Evolutionary conservation across 2,329 filamentous ascomycete genomes (phyloP).

Genomic region (Nothomitra cinnamomea): DNA sequence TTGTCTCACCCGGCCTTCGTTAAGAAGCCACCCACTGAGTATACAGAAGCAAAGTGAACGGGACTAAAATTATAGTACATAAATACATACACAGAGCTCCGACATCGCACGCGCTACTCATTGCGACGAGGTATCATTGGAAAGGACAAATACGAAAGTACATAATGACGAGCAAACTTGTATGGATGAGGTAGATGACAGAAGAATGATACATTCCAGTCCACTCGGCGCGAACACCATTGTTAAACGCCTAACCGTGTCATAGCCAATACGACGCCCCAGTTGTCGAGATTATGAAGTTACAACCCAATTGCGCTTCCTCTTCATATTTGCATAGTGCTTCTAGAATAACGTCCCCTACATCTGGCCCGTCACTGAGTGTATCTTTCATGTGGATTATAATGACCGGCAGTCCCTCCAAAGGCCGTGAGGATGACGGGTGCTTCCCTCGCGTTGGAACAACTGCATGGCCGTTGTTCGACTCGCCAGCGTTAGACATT

Average conservation of each 20-base stretch:
- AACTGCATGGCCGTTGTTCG: not conserved
- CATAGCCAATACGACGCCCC: slow-evolving; percentile 36
- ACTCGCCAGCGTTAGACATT: not conserved
- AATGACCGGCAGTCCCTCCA: slow-evolving; percentile 62
- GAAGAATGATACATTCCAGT: too few relatives aligned
- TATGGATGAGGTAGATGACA: too few relatives aligned
- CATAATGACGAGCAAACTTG: too few relatives aligned
- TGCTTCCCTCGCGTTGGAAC: slow-evolving; percentile 8
- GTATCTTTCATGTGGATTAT: slow-evolving; percentile 92
- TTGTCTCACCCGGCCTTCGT: too few relatives aligned
- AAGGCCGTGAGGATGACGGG: slow-evolving; percentile 24
- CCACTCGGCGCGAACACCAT: too few relatives aligned
- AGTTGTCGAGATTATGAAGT: slow-evolving; percentile 54
- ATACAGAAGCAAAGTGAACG: too few relatives aligned
- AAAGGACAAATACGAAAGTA: too few relatives aligned
- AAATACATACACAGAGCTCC: too few relatives aligned
- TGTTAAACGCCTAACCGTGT: not conserved
- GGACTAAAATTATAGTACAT: too few relatives aligned
- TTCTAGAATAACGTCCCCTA: slow-evolving; percentile 47
- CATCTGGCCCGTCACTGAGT: slow-evolving; percentile 50
- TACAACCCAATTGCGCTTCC: slow-evolving; percentile 53
- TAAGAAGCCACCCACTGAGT: too few relatives aligned
- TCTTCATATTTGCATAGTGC: slow-evolving; percentile 52
- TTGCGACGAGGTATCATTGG: too few relatives aligned
- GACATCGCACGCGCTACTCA: too few relatives aligned